These are phyloP conservation scores for Heliamphora pulchella DNA, from an alignment of 179 eudicot genomes.

Conservation along the genomic window DNA sequence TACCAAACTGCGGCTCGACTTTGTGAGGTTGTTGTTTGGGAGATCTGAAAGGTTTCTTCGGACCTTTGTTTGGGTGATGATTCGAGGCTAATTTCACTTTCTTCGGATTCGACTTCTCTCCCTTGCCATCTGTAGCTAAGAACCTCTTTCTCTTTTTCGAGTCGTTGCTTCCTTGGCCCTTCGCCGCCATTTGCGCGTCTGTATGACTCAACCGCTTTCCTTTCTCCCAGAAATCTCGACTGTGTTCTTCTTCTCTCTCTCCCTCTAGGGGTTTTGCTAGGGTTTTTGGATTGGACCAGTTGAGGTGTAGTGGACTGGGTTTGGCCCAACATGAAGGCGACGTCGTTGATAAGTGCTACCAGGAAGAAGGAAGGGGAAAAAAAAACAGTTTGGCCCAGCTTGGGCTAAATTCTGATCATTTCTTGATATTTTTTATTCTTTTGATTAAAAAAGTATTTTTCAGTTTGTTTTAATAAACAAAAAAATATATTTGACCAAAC, in stretches of 20 bases:
- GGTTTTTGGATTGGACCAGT: constrained; percentile 13
- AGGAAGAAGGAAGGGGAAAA: too few species aligned
- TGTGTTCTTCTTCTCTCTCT: too few species aligned
- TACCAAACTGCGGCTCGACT: constrained; percentile 11
- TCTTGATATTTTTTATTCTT: too few species aligned
- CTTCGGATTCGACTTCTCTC: constrained; percentile 24
- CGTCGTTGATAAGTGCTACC: neutral
- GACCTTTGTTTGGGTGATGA: constrained; percentile 15
- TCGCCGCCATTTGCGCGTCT: constrained; percentile 26
- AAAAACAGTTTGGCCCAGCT: too few species aligned
- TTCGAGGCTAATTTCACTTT: constrained; percentile 30
- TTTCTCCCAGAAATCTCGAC: neutral
- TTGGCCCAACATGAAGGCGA: constrained; percentile 2
- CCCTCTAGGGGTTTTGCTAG: constrained; percentile 8
- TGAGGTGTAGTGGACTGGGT: neutral
- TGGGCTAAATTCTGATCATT: too few species aligned
- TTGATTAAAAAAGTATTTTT: too few species aligned
- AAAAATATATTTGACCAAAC: too few species aligned
- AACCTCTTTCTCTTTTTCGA: constrained; percentile 44
- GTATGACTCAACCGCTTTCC: neutral
- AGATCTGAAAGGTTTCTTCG: constrained; percentile 22
- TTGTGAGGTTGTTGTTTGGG: constrained; percentile 18
- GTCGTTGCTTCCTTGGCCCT: constrained; percentile 20
- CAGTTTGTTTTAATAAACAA: too few species aligned
- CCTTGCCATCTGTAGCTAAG: constrained; percentile 21